These are phyloP conservation scores for Trichoderma sp. DNA, from an alignment of 2,329 filamentous ascomycete genomes.

Conservation along the genomic window DNA sequence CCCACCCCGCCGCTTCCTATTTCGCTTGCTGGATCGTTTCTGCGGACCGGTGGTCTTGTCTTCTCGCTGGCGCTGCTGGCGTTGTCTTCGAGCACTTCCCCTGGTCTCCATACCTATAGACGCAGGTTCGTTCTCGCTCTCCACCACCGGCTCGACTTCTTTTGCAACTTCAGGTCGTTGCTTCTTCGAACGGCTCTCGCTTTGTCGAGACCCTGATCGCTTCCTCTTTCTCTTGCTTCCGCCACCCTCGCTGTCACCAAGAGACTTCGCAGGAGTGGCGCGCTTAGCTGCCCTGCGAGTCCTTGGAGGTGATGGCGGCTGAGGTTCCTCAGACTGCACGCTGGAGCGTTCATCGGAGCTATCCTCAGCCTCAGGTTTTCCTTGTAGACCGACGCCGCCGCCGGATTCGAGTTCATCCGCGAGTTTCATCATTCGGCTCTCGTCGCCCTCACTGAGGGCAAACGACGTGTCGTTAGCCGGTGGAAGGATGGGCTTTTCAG, in stretches of 20 bases:
- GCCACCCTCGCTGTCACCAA: conserved; percentile 3
- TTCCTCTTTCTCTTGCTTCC: conserved; percentile 33
- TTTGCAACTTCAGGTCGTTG: conserved; percentile 29
- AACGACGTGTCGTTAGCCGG: conserved; percentile 36
- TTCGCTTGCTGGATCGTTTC: conserved; percentile 17
- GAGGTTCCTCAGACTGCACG: conserved; percentile 25
- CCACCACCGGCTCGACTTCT: conserved; percentile 17
- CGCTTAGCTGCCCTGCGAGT: conserved; percentile 16
- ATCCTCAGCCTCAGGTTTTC: conserved; percentile 20
- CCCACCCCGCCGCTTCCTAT: conserved; percentile 26
- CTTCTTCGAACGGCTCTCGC: conserved; percentile 32
- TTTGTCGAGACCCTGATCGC: conserved; percentile 23
- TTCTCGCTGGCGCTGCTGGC: conserved; percentile 17
- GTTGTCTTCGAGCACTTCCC: conserved; percentile 24
- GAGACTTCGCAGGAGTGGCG: conserved; percentile 20
- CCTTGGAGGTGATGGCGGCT: conserved; percentile 23
- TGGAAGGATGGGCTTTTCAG: conserved; percentile 28
- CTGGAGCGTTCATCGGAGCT: conserved; percentile 24
- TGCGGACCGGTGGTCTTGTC: background rate
- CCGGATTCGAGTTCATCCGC: conserved; percentile 50
- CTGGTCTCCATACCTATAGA: conserved; percentile 23
- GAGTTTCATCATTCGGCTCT: conserved; percentile 48
- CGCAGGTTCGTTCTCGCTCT: background rate
- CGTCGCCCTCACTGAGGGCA: conserved; percentile 44
- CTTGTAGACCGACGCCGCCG: conserved; percentile 18